Base-by-base conservation (phyloP, 2,329 filamentous ascomycete genomes). In the Gliomastix tumulicola region DNA sequence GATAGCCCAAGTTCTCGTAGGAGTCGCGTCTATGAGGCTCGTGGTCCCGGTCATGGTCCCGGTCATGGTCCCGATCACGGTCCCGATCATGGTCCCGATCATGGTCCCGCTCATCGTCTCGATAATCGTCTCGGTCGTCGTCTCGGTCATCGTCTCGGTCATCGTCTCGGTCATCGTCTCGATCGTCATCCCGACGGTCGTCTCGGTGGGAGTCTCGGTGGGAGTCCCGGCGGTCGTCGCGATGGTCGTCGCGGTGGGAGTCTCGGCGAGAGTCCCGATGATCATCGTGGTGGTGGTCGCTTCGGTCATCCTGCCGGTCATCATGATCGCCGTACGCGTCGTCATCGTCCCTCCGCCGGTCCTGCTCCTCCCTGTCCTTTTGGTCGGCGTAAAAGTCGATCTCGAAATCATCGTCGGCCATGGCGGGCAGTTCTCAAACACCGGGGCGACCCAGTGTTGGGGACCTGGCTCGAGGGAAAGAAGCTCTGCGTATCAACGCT, bases 401-500 rank as follows among this genome's bases (percentile, higher is more conserved):
- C 49, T 84, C 80, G 57, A 81, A 83, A 49, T 82, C 78, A 51
- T 82, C 78, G 50, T 84, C 79, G 48, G 79, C 76, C 79, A 83
- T 84, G 35, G n/a, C n/a, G 49, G n/a, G n/a, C n/a, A n/a, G n/a
- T n/a, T n/a, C n/a, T n/a, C n/a, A n/a, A n/a, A n/a, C n/a, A n/a
- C n/a, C n/a, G n/a, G n/a, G n/a, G n/a, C n/a, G n/a, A n/a, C n/a
- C n/a, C n/a, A n/a, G n/a, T n/a, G n/a, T n/a, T n/a, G n/a, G n/a
- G n/a, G n/a, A n/a, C n/a, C n/a, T n/a, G n/a, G n/a, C n/a, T n/a
- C n/a, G n/a, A n/a, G n/a, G n/a, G n/a, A n/a, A n/a, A n/a, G n/a
- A n/a, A n/a, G n/a, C n/a, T n/a, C n/a, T n/a, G n/a, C n/a, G n/a
- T n/a, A n/a, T n/a, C n/a, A n/a, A n/a, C n/a, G n/a, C n/a, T n/a